These are phyloP conservation scores for Leccinum aurantiacum DNA, from an alignment of 768 basidiomycete genomes.

Conservation along the genomic window DNA sequence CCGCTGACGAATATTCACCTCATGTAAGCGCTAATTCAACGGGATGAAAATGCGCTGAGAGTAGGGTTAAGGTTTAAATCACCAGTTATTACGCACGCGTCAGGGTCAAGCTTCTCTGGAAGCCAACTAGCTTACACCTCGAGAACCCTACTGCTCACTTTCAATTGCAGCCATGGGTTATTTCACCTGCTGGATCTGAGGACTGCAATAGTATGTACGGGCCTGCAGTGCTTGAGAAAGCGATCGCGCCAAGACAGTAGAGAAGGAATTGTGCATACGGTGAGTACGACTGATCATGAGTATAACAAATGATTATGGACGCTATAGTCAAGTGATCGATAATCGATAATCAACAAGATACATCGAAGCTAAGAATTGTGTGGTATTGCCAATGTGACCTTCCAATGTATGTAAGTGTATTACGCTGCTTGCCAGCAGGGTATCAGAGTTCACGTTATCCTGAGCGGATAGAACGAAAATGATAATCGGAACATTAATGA, in stretches of 20 bases:
- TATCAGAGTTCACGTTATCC: conserved; percentile 21
- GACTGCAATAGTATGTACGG: not conserved
- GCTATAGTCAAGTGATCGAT: not conserved
- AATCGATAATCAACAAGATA: conserved; percentile 8
- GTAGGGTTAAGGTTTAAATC: not conserved
- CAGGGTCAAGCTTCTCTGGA: not conserved
- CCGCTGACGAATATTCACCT: not conserved
- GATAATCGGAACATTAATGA: conserved; percentile 16
- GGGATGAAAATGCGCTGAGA: not conserved
- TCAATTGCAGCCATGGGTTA: not conserved
- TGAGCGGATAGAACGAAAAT: conserved; percentile 3
- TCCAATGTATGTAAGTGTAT: conserved; percentile 18
- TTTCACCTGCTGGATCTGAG: not conserved
- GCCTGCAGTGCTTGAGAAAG: not conserved
- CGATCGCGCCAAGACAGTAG: not conserved
- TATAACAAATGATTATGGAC: not conserved
- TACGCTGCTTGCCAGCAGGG: conserved; percentile 18
- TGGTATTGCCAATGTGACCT: conserved; percentile 8
- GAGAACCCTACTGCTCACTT: not conserved
- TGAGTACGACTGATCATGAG: not conserved
- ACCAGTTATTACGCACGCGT: not conserved
- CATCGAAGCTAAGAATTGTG: not conserved
- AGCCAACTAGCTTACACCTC: too few relatives aligned
- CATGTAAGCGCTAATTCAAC: not conserved
- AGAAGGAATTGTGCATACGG: not conserved